These are phyloP conservation scores for Trypanosoma theileri DNA, from an alignment of 208 protist species.

Conservation along the genomic window DNA sequence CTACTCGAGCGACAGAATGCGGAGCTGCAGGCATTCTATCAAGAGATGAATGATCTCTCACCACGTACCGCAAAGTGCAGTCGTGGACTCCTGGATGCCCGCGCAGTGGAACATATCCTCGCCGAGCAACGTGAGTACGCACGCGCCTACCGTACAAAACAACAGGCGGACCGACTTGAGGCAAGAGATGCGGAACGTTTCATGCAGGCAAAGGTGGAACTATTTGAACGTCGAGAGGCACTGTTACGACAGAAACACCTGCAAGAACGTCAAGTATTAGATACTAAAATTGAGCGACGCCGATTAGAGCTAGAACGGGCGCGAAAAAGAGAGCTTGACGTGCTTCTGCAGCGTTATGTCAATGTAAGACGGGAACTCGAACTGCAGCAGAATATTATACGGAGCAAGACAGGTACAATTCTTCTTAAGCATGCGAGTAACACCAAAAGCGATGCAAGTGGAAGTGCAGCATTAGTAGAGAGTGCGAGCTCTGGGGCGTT, in stretches of 20 bases:
- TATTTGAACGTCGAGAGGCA: slow-evolving; percentile 68
- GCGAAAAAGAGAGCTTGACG: slow-evolving; percentile 85
- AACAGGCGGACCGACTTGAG: slow-evolving; percentile 75
- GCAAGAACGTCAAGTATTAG: slow-evolving; percentile 82
- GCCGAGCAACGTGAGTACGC: slow-evolving; percentile 88
- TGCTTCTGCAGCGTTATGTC: slow-evolving; percentile 86
- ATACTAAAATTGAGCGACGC: slow-evolving; percentile 69
- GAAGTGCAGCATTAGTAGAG: slow-evolving; percentile 65
- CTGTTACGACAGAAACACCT: slow-evolving; percentile 68
- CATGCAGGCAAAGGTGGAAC: slow-evolving; percentile 45
- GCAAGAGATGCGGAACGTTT: slow-evolving; percentile 69
- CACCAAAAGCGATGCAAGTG: slow-evolving; percentile 75
- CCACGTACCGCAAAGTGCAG: slow-evolving; percentile 69
- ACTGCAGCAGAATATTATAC: slow-evolving; percentile 87
- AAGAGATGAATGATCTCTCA: slow-evolving; percentile 61
- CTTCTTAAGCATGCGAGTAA: slow-evolving; percentile 89
- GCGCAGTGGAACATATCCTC: slow-evolving; percentile 81
- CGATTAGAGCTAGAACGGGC: slow-evolving; percentile 68
- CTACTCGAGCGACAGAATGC: slow-evolving; percentile 90
- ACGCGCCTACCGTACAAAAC: slow-evolving; percentile 76
- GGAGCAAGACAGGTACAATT: slow-evolving; percentile 79
- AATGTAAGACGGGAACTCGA: slow-evolving; percentile 84
- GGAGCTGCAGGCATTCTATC: slow-evolving; percentile 74
- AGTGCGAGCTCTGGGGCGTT: slow-evolving; percentile 78
- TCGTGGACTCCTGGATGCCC: slow-evolving; percentile 71